Evolutionary conservation across 345 rosid genomes (phyloP).

Genomic region (Pugionium dolabratum): DNA sequence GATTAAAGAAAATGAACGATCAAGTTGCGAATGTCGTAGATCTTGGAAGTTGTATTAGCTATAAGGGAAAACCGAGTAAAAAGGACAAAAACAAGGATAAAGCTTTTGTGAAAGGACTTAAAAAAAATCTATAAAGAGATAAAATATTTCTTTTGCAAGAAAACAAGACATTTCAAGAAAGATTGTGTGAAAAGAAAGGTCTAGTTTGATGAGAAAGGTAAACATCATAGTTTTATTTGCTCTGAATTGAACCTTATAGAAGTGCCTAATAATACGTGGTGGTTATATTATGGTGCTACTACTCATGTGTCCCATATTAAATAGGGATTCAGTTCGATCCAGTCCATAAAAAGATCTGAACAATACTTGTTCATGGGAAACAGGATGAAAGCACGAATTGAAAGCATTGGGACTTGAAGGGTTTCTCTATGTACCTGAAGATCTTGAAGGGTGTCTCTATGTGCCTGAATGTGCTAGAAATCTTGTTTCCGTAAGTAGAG

Average conservation of each 20-base stretch:
- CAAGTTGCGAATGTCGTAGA: not conserved
- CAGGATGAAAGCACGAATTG: too few relatives aligned
- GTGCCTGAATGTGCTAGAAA: too few relatives aligned
- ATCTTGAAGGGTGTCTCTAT: too few relatives aligned
- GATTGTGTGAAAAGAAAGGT: not conserved
- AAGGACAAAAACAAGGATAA: not conserved
- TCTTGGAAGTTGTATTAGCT: not conserved
- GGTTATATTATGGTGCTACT: not conserved
- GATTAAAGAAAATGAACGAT: not conserved
- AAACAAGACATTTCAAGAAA: not conserved
- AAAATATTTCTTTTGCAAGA: slow-evolving; percentile 19
- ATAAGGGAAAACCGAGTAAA: not conserved
- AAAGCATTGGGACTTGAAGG: too few relatives aligned
- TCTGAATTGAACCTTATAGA: slow-evolving; percentile 2
- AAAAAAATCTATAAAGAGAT: not conserved
- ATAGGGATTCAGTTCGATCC: not conserved
- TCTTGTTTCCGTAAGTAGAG: too few relatives aligned
- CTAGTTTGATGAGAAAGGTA: not conserved
- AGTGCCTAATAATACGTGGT: not conserved
- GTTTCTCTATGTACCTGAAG: too few relatives aligned
- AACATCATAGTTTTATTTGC: not conserved
- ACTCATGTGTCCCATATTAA: slow-evolving; percentile 27
- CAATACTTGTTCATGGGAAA: too few relatives aligned
- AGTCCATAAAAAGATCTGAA: not conserved
- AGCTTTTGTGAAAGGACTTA: not conserved